Evolutionary conservation across 345 rosid species (phyloP).

Genomic region (Physaria fendleri): DNA sequence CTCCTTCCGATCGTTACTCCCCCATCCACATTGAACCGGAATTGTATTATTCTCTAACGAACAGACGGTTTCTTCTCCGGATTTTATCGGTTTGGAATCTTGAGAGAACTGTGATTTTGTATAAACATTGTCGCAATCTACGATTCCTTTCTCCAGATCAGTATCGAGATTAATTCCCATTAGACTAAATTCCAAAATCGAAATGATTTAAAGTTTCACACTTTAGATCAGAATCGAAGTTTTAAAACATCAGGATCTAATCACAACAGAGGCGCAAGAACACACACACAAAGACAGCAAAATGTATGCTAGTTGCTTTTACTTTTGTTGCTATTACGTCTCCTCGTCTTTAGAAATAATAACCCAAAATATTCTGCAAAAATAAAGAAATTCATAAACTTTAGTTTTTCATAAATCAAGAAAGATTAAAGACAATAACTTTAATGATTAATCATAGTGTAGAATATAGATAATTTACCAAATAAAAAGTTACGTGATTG

Average conservation of each 20-base stretch:
- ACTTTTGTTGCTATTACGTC: constrained; percentile 22
- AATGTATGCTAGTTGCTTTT: background rate
- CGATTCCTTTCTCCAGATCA: constrained; percentile 68
- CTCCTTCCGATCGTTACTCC: constrained; percentile 39
- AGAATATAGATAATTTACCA: constrained; percentile 27
- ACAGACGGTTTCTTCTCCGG: constrained; percentile 34
- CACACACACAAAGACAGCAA: constrained; percentile 21
- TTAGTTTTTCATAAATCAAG: background rate
- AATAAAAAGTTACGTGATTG: constrained; percentile 24
- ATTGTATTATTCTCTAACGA: constrained; percentile 15
- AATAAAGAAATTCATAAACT: background rate
- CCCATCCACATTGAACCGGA: constrained; percentile 22
- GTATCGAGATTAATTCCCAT: constrained; percentile 36
- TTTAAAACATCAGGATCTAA: constrained; percentile 23
- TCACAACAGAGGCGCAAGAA: constrained; percentile 6
- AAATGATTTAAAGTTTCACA: background rate
- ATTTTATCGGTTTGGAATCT: constrained; percentile 6
- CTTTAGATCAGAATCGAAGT: constrained; percentile 12
- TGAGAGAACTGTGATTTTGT: background rate
- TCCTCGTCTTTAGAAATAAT: constrained; percentile 9
- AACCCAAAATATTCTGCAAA: constrained; percentile 20
- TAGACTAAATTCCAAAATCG: background rate
- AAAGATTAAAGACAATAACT: background rate
- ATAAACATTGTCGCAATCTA: constrained; percentile 29
- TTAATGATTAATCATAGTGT: constrained; percentile 8